phyloP scores from a whole-genome alignment of 1,284 basidiomycete genomes.

The Cutaneotrichosporon sp. region DNA sequence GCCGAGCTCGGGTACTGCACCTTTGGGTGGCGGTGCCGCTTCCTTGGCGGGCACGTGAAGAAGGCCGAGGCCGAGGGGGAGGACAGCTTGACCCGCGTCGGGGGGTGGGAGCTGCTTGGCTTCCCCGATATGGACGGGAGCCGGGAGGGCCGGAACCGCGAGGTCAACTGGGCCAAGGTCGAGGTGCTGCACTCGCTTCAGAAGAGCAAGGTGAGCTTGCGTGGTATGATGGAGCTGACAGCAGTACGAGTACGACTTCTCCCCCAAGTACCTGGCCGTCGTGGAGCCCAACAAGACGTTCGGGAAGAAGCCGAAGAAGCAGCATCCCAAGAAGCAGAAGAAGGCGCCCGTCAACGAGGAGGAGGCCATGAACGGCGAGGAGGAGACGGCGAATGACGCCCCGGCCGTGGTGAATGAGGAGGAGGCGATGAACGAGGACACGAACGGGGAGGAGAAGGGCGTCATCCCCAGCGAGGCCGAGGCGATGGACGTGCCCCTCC shows the following conservation, averaged over 20 bases:
- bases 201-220: slow-evolving; percentile 64
- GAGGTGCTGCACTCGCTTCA: slow-evolving; percentile 64
- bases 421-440: slow-evolving; percentile 29
- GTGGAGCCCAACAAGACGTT: slow-evolving; percentile 57
- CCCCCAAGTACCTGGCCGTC: slow-evolving; percentile 68
- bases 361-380: slow-evolving; percentile 34
- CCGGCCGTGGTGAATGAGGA: slow-evolving; percentile 32
- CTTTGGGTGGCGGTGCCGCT: slow-evolving; percentile 87
- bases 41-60: slow-evolving; percentile 72
- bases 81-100: slow-evolving; percentile 20
- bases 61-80: slow-evolving; percentile 14
- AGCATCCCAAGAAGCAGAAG: slow-evolving; percentile 11
- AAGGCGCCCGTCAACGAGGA: slow-evolving; percentile 34
- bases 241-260: slow-evolving; percentile 64
- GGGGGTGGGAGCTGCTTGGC: slow-evolving; percentile 53
- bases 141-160: slow-evolving; percentile 67
- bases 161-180: slow-evolving; percentile 71
- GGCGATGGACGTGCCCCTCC: slow-evolving; percentile 57
- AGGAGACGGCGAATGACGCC: slow-evolving; percentile 30
- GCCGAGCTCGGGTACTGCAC: slow-evolving; percentile 76
- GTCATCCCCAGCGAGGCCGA: slow-evolving; percentile 41
- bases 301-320: slow-evolving; percentile 22
- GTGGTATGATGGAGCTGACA: background rate
- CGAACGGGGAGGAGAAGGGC: slow-evolving; percentile 34
- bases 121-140: slow-evolving; percentile 62